Evolutionary conservation across 176 grass and related monocot species (phyloP).

Genomic region (Urochloa ruziziensis): DNA sequence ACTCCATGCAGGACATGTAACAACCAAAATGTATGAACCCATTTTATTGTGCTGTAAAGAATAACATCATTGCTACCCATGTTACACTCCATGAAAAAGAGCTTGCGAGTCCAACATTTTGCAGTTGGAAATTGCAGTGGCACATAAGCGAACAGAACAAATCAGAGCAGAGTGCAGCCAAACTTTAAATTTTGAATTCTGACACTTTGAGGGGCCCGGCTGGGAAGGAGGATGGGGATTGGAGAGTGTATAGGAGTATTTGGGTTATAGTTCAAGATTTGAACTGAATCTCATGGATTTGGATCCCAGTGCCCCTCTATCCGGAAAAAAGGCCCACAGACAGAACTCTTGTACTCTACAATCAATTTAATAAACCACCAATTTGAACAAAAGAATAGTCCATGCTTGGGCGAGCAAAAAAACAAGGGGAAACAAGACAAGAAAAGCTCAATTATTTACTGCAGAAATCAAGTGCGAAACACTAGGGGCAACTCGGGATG

Average conservation of each 20-base stretch:
- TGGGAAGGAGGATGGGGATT: neutral
- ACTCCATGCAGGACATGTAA: neutral
- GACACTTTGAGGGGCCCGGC: neutral
- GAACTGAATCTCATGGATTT: neutral
- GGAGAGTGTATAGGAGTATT: neutral
- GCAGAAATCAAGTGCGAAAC: neutral
- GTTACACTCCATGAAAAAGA: neutral
- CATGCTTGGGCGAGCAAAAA: neutral
- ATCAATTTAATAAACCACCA: too few relatives aligned
- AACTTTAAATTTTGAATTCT: slow-evolving; percentile 5
- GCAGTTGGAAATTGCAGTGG: neutral
- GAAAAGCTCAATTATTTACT: neutral
- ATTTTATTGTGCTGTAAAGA: slow-evolving; percentile 2
- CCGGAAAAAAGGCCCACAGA: neutral
- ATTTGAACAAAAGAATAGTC: neutral
- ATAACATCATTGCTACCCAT: neutral
- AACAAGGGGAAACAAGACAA: slow-evolving; percentile 27
- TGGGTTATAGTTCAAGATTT: neutral
- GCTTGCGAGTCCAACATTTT: neutral
- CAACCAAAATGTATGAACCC: neutral
- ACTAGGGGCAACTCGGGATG: neutral
- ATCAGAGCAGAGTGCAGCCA: neutral
- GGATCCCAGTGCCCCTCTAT: neutral
- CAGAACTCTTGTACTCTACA: neutral
- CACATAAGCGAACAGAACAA: neutral